Evolutionary conservation across 2,329 filamentous ascomycete species (phyloP).

Genomic region (Verticillium albo-atrum): DNA sequence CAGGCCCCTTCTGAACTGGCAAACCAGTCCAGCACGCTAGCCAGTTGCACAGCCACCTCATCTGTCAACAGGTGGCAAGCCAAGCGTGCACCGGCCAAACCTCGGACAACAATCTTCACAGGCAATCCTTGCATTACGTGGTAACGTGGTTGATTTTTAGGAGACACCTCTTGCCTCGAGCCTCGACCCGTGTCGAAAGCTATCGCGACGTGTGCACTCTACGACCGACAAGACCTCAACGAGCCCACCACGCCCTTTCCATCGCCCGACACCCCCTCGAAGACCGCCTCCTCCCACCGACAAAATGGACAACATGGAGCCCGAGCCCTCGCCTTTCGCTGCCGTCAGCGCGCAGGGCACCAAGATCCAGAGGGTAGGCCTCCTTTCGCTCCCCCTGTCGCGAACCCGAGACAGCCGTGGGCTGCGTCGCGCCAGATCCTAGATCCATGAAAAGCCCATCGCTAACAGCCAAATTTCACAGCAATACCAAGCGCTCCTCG

Average conservation of each 20-base stretch:
- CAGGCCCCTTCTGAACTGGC: too few relatives aligned
- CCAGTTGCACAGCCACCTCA: not conserved
- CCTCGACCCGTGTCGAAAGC: not conserved
- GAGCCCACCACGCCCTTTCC: not conserved
- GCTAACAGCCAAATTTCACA: slow-evolving; percentile 32
- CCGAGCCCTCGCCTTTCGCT: slow-evolving; percentile 87
- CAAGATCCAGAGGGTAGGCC: slow-evolving; percentile 63
- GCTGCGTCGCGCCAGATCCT: not conserved
- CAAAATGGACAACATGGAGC: slow-evolving; percentile 79
- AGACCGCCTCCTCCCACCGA: not conserved
- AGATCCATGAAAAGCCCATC: not conserved
- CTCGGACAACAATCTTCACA: not conserved
- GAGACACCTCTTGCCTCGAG: not conserved
- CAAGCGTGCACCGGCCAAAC: not conserved
- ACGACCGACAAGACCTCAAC: not conserved
- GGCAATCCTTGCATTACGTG: not conserved
- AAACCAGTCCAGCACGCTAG: too few relatives aligned
- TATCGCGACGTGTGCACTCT: not conserved
- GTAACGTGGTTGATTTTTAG: not conserved
- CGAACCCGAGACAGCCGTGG: not conserved
- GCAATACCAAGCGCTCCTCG: slow-evolving; percentile 92
- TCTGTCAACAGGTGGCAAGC: not conserved
- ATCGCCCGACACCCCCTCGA: not conserved
- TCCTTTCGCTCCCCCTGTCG: not conserved
- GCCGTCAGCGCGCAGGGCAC: slow-evolving; percentile 84